phyloP scores from a whole-genome alignment of 164 flowering plant species.

The Tetracentron sinense region DNA sequence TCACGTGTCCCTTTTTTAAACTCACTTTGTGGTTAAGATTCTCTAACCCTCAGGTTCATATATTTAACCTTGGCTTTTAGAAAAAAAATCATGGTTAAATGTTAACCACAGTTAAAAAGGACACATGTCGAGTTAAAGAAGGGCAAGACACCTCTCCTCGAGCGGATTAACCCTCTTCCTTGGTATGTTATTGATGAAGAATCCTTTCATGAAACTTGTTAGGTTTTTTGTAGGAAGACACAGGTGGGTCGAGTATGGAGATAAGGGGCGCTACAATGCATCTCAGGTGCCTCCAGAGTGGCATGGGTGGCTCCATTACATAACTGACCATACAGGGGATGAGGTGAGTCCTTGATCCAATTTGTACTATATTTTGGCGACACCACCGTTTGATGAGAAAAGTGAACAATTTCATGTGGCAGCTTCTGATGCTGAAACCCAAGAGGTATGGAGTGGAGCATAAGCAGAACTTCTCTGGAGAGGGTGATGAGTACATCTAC shows the following conservation, averaged over 20 bases:
- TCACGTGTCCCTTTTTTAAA: no score
- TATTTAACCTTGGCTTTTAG: no score
- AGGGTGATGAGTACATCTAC: slow-evolving; percentile 84
- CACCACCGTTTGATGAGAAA: neutral
- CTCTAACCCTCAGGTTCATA: no score
- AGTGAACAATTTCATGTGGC: slow-evolving; percentile 12
- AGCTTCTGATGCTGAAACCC: slow-evolving; percentile 89
- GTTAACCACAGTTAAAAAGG: no score
- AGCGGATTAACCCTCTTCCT: no score
- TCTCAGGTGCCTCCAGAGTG: slow-evolving; percentile 98
- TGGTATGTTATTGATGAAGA: neutral
- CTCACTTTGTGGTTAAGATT: no score
- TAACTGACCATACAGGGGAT: slow-evolving; percentile 96
- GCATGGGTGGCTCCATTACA: slow-evolving; percentile 98
- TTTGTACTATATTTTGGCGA: neutral
- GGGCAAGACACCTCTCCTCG: no score
- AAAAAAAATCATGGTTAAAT: no score
- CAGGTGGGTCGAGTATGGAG: slow-evolving; percentile 97
- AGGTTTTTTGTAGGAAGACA: slow-evolving; percentile 64
- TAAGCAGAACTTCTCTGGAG: slow-evolving; percentile 85
- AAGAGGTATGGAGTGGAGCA: slow-evolving; percentile 83
- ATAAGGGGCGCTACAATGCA: slow-evolving; percentile 83
- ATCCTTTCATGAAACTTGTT: neutral
- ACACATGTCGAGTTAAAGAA: no score
- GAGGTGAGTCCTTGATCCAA: slow-evolving; percentile 45